A percentile compares a stretch with the other conserved stretches of the same genome.
Conservation (phyloP, 306 rosid genomes). For the Vicia villosa region DNA sequence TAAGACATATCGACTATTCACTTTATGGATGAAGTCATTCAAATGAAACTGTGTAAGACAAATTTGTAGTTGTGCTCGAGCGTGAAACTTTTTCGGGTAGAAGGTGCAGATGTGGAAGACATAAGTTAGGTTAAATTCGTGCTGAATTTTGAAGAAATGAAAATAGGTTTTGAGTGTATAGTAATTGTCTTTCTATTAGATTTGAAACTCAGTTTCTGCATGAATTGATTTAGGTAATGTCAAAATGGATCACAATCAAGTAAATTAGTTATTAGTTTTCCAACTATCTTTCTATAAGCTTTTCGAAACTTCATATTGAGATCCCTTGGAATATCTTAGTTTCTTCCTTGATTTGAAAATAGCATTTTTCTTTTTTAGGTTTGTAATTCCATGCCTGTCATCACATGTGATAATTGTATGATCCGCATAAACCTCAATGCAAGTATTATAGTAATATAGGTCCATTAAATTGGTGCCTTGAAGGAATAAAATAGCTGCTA, state of each 20-base stretch:
- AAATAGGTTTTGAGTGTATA: slow-evolving; percentile 12
- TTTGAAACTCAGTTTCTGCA: not conserved
- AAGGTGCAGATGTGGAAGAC: slow-evolving; percentile 9
- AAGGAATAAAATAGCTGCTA: not conserved
- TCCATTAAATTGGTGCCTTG: not conserved
- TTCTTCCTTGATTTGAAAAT: not conserved
- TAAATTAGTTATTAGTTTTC: slow-evolving; percentile 5
- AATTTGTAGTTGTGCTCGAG: slow-evolving; percentile 13
- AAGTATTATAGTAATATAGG: not conserved
- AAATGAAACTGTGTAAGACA: slow-evolving; percentile 1
- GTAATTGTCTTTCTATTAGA: slow-evolving; percentile 13
- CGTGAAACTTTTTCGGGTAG: not conserved
- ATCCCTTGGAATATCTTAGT: slow-evolving; percentile 4
- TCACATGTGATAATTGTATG: not conserved
- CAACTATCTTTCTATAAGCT: not conserved
- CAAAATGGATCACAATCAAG: slow-evolving; percentile 11
- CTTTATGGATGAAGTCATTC: slow-evolving; percentile 27
- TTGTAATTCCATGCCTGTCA: too few relatives aligned
- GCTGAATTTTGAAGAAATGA: slow-evolving; percentile 13
- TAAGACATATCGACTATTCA: slow-evolving; percentile 27
- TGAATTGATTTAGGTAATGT: slow-evolving; percentile 10
- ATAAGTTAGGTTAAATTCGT: slow-evolving; percentile 14
- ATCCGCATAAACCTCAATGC: not conserved
- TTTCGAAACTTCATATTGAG: not conserved
- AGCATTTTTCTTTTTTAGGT: too few relatives aligned